phyloP scores from a whole-genome alignment of 1,139 yeast species.

The Scheffersomyces illinoinensis region DNA sequence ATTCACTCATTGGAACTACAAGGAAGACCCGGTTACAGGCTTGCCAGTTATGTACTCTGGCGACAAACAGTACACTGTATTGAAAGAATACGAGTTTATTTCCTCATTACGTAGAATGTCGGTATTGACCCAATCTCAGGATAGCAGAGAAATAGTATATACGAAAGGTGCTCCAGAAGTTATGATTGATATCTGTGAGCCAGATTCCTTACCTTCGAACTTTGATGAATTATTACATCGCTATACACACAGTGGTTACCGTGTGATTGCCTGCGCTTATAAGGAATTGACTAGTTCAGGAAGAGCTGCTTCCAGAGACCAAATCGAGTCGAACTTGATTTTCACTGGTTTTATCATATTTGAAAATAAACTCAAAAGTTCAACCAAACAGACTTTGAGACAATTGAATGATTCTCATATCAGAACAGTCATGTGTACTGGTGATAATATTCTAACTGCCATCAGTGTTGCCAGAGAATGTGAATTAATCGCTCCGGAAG shows the following conservation, averaged over 20 bases:
- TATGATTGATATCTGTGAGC: slow-evolving; percentile 74
- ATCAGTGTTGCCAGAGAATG: slow-evolving; percentile 90
- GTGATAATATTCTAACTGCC: slow-evolving; percentile 93
- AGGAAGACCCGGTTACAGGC: slow-evolving; percentile 55
- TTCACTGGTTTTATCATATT: slow-evolving; percentile 89
- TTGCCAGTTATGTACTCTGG: slow-evolving; percentile 25
- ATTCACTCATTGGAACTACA: slow-evolving; percentile 74
- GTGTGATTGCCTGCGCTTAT: slow-evolving; percentile 94
- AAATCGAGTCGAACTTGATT: slow-evolving; percentile 64
- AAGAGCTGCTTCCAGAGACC: slow-evolving; percentile 48
- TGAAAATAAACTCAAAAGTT: slow-evolving; percentile 81
- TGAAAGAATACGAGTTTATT: slow-evolving; percentile 80
- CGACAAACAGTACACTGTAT: slow-evolving; percentile 47
- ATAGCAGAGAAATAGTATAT: slow-evolving; percentile 47
- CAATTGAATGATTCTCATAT: slow-evolving; percentile 66
- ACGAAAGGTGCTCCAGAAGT: slow-evolving; percentile 98
- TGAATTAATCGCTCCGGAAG: slow-evolving; percentile 52
- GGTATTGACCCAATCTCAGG: slow-evolving; percentile 45
- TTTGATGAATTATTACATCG: slow-evolving; percentile 73
- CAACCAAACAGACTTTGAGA: slow-evolving; percentile 62
- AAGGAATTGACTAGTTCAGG: slow-evolving; percentile 35
- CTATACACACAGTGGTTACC: slow-evolving; percentile 89
- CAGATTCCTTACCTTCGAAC: slow-evolving; percentile 69
- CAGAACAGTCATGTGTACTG: slow-evolving; percentile 94
- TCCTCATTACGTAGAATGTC: slow-evolving; percentile 90